Evolutionary conservation across 2,329 filamentous ascomycete genomes (phyloP), one percentile per base, ranked within the genome.

Genomic region (Hymenoscyphus fraxineus): DNA sequence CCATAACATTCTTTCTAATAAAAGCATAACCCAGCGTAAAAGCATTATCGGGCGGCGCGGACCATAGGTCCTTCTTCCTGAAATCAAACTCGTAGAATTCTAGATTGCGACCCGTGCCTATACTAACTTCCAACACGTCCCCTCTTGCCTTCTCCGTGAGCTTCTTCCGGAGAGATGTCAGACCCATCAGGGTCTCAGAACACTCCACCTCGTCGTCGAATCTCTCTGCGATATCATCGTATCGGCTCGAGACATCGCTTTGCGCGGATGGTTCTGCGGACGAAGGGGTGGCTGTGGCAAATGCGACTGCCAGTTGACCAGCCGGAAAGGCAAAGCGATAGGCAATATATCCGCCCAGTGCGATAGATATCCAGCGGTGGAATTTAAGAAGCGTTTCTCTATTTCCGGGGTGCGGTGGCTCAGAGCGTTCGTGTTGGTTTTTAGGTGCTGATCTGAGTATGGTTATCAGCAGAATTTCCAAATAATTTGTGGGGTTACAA

Each of bases 91-190:
- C 77, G 73, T 88, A 88, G 73, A 82, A 85, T 47, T 80, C 77
- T 16, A 88, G 72, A 70, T 88, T 89, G 13, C 86, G 79, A 3
- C 86, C 86, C 2, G 86, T 87, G 19, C 86, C 86, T 63, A 88
- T 81, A 19, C 85, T 85, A 13, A 88, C 79, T 74, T 88, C 86
- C 39, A 88, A 80, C 13, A 88, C 86, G 73, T 86, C 78, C 1
- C 86, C 86, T 0, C 73, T 73, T 6, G 82, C 85, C 39, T 76
- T 73, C 13, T 74, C 71, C 1, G 81, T 82, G 32, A 89, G 76
- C 27, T 77, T 76, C 60, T 77, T 77, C 12, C 86, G 81, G 60
- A 87, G 75, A 19, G 74, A 76, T 6, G 77, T 80, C 68, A 88
- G 80, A 58, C 86, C 85, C 78, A 83, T 83, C 69, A 83, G 78